phyloP scores from a whole-genome alignment of 768 basidiomycete genomes.

The Macrolepiota dolichaula region DNA sequence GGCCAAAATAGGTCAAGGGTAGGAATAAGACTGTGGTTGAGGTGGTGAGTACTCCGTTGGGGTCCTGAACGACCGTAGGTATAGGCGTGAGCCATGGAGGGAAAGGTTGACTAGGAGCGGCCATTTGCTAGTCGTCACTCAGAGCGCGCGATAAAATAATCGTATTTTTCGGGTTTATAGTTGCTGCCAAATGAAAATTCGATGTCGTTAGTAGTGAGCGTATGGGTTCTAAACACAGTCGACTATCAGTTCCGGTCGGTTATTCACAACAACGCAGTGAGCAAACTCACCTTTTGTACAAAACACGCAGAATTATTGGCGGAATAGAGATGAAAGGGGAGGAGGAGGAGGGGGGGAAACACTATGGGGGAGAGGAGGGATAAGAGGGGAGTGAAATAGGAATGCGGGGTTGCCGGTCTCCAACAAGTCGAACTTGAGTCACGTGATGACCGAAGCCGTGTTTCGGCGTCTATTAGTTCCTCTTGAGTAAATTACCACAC shows the following conservation, averaged over 20 bases:
- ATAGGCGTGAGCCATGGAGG: conserved; percentile 71
- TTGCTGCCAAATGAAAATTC: conserved; percentile 17
- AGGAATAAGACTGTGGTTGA: conserved; percentile 55
- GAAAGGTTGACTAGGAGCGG: conserved; percentile 59
- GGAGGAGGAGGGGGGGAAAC: not conserved
- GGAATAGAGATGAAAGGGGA: not conserved
- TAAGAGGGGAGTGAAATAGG: not conserved
- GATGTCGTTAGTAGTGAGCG: conserved; percentile 45
- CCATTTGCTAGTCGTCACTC: conserved; percentile 37
- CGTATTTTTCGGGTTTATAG: conserved; percentile 14
- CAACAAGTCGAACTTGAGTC: conserved; percentile 9
- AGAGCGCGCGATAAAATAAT: conserved; percentile 2
- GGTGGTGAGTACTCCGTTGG: conserved; percentile 52
- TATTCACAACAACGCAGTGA: not conserved
- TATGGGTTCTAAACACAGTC: conserved; percentile 30
- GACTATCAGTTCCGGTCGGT: not conserved
- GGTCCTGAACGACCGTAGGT: conserved; percentile 50
- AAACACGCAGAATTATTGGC: not conserved
- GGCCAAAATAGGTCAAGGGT: conserved; percentile 80
- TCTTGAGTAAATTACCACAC: conserved; percentile 3
- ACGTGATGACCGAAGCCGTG: not conserved
- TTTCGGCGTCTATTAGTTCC: not conserved
- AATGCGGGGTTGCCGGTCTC: not conserved
- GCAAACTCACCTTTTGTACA: conserved; percentile 20
- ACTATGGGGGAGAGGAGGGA: not conserved